A percentile compares a stretch with the other conserved stretches of the same genome.
Conservation (phyloP, 2,329 filamentous ascomycete species). For the Ceratocystis eucalypticola region DNA sequence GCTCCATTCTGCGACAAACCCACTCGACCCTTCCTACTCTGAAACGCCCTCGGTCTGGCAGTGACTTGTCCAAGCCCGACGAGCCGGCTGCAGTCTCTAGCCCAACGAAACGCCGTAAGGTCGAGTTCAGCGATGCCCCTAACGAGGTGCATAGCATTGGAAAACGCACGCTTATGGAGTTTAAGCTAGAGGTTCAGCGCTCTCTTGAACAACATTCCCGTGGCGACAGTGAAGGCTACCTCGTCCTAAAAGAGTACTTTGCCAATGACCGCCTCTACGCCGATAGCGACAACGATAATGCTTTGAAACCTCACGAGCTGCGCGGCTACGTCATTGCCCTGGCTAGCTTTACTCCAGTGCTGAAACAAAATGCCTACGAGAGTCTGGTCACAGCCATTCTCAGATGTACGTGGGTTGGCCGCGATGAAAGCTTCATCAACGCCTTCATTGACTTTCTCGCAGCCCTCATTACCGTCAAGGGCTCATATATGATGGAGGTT, state of each 20-base stretch:
- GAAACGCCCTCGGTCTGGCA: constrained; percentile 11
- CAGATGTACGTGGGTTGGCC: constrained; percentile 50
- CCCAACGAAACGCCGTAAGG: constrained; percentile 41
- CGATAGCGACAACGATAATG: constrained; percentile 33
- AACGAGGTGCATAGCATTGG: constrained; percentile 44
- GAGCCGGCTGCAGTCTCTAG: constrained; percentile 28
- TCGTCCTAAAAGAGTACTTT: constrained; percentile 47
- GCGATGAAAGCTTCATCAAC: constrained; percentile 51
- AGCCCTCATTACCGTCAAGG: constrained; percentile 68
- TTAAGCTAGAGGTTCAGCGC: constrained; percentile 41
- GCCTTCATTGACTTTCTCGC: constrained; percentile 56
- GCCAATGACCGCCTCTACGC: constrained; percentile 33
- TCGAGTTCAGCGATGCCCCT: constrained; percentile 45
- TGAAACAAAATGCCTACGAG: constrained; percentile 45
- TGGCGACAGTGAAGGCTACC: constrained; percentile 47
- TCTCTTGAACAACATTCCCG: constrained; percentile 44
- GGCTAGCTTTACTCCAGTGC: constrained; percentile 44
- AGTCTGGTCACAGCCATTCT: constrained; percentile 46
- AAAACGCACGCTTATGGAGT: constrained; percentile 39
- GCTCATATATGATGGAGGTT: constrained; percentile 59
- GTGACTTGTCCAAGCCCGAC: constrained; percentile 29
- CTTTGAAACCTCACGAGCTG: constrained; percentile 40
- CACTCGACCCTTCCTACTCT: constrained; percentile 12
- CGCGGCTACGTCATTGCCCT: constrained; percentile 50
- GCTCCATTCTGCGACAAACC: constrained; percentile 39